These are phyloP conservation scores for Starmera quercuum DNA, from an alignment of 805 yeast genomes.

Conservation along the genomic window DNA sequence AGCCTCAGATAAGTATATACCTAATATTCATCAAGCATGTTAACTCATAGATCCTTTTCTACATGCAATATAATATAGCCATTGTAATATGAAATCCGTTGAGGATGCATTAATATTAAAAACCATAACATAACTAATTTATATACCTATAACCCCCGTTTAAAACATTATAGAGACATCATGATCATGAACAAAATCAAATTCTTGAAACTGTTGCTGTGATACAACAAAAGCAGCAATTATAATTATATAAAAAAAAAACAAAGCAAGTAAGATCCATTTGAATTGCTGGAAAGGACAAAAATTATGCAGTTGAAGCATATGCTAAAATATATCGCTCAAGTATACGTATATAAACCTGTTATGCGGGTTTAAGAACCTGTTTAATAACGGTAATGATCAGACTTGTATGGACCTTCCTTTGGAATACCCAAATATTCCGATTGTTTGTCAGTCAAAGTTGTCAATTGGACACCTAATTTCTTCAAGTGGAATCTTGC, in stretches of 20 bases:
- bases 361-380: neutral
- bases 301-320: conserved; percentile 1
- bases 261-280: neutral
- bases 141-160: conserved; percentile 1
- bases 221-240: conserved; percentile 3
- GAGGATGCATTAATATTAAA: conserved; percentile 10
- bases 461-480: conserved; percentile 83
- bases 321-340: neutral
- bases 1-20: too few species aligned
- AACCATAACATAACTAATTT: conserved; percentile 1
- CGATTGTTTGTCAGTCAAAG: conserved; percentile 72
- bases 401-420: conserved; percentile 97
- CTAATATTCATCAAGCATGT: too few species aligned
- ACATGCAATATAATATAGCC: neutral
- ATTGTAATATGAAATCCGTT: conserved; percentile 15
- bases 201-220: neutral
- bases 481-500: conserved; percentile 95
- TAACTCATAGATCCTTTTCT: neutral
- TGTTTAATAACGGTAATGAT: conserved; percentile 89
- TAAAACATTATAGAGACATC: conserved; percentile 2
- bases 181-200: conserved; percentile 5
- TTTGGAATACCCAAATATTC: conserved; percentile 88
- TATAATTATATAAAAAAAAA: conserved; percentile 3
- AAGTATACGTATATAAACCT: neutral
- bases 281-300: neutral